Conservation (phyloP, 2,329 filamentous ascomycete species). For the Pseudogymnoascus sp. region DNA sequence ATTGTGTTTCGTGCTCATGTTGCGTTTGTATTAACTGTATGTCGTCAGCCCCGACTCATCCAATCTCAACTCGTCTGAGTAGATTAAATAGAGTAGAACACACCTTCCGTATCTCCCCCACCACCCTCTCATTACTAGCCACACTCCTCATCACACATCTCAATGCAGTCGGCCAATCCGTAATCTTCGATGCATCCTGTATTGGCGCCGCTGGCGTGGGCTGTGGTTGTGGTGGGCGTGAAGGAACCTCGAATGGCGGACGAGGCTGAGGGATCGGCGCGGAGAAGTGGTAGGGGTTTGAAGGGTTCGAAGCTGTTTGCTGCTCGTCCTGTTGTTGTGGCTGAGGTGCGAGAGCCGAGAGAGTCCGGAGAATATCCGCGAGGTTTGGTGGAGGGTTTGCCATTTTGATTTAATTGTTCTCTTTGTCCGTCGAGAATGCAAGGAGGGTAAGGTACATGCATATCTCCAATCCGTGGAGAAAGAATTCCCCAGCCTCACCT, state of each 20-base stretch:
- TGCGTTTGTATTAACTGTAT: conserved; percentile 53
- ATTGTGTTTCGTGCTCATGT: conserved; percentile 53
- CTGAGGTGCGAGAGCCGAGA: conserved; percentile 24
- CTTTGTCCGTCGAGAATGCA: neutral
- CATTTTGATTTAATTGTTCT: conserved; percentile 15
- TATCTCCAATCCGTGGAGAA: no score
- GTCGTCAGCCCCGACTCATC: conserved; percentile 9
- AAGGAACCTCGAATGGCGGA: neutral
- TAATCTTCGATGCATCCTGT: conserved; percentile 19
- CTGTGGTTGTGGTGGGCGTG: conserved; percentile 3
- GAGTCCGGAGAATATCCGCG: conserved; percentile 26
- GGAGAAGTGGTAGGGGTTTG: neutral
- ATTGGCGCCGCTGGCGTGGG: conserved; percentile 4
- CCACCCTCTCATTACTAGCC: conserved; percentile 35
- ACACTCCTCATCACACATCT: conserved; percentile 43
- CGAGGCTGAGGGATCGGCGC: conserved; percentile 10
- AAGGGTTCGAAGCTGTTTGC: neutral
- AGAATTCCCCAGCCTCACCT: neutral
- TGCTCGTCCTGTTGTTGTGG: conserved; percentile 10
- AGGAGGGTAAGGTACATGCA: neutral
- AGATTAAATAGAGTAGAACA: conserved; percentile 3
- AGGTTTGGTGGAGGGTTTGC: conserved; percentile 25
- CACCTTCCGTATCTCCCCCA: conserved; percentile 35
- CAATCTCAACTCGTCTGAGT: neutral
- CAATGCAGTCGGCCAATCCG: conserved; percentile 42